Evolutionary conservation across 768 basidiomycete species (phyloP), one percentile per base, ranked within the genome.

Genomic region (Boletus fagicola): DNA sequence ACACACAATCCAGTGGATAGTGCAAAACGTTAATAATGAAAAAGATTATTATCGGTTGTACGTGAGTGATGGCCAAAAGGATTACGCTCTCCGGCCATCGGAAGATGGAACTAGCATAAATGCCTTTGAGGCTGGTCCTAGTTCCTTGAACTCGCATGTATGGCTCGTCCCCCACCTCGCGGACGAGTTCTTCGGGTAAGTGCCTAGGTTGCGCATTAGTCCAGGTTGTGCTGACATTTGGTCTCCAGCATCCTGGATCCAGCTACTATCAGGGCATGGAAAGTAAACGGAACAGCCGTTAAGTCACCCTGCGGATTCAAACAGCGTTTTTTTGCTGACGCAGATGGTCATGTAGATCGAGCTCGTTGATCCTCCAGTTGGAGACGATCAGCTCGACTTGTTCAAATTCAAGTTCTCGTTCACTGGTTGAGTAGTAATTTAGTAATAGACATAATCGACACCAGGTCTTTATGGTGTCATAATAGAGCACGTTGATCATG

Each of bases 371-470:
- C 28, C 54, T 28, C 28, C 54, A 3, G 20, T 18, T 22, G 54
- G 10, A 31, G 54, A 55, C 18, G 38, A 31, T 8, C 39, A 22
- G 30, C 45, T 55, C 22, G 47, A 42, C 7, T 16, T 47, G 26
- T 56, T 56, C 48, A 56, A 56, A 20, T 56, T 56, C 54, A 56
- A 51, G 49, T 56, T 56, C 42, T 51, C 48, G 10, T 51, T 51
- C 18, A 15, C 49, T n/a, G 35, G 10, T 24, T 49, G 49, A 38
- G 13, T 49, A 15, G 31, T 33, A 15, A 16, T 22, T 49, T 31
- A 31, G n/a, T 33, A 20, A 5, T 31, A 33, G 47, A 47, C n/a
- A 9, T 20, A 15, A 24, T 44, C 3, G 22, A 24, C 16, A 43
- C 39, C 5, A n/a, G n/a, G 39, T 11, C 8, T 5, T 40, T 40